phyloP scores from a whole-genome alignment of 805 yeast genomes.

The Metschnikowia shivogae region DNA sequence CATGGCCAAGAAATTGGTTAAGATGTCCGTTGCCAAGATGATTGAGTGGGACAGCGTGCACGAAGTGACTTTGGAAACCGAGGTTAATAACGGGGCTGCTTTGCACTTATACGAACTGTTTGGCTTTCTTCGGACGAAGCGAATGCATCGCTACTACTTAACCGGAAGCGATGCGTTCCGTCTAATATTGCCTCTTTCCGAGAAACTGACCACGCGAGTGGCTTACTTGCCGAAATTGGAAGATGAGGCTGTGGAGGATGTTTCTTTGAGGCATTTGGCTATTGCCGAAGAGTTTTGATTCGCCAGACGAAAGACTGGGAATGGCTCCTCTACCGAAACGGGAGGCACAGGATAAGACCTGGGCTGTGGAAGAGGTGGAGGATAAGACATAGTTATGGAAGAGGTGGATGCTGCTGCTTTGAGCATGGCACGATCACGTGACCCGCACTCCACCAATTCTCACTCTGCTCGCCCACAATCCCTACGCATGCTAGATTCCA shows the following conservation, averaged over 20 bases:
- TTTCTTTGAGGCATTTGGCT: neutral
- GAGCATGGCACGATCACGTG: neutral
- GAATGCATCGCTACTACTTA: constrained; percentile 82
- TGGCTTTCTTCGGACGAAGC: constrained; percentile 70
- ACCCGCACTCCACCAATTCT: neutral
- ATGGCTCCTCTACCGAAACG: no score
- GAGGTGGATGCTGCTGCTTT: no score
- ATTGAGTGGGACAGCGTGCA: constrained; percentile 60
- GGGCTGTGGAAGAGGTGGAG: no score
- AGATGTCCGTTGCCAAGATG: constrained; percentile 61
- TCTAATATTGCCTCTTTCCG: constrained; percentile 74
- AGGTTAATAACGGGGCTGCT: constrained; percentile 74
- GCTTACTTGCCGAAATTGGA: constrained; percentile 41
- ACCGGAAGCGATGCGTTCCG: constrained; percentile 93
- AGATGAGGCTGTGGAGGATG: neutral
- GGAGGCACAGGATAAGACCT: neutral
- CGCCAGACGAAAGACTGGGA: neutral
- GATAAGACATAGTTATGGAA: no score
- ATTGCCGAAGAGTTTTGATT: neutral
- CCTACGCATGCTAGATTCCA: constrained; percentile 32
- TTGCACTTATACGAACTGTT: constrained; percentile 63
- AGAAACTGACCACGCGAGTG: constrained; percentile 44
- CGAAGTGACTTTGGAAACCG: constrained; percentile 92
- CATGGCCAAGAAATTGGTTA: constrained; percentile 72
- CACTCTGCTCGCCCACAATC: neutral